phyloP scores from a whole-genome alignment of 495 filamentous ascomycete genomes.

The Penicillium samsonianum region DNA sequence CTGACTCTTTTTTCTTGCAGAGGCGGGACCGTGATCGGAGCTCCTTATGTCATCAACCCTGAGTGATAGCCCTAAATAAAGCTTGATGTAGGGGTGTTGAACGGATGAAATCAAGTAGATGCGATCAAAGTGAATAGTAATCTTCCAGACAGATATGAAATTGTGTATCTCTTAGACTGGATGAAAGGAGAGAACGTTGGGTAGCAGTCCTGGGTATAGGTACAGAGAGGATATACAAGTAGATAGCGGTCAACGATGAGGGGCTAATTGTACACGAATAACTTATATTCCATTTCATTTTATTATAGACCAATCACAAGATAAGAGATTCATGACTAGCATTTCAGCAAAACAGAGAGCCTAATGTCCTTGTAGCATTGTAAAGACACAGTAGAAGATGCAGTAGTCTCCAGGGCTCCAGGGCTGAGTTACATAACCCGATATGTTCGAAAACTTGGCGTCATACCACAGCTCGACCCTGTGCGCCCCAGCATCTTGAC shows the following conservation, averaged over 20 bases:
- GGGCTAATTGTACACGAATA: neutral
- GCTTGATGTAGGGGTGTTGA: neutral
- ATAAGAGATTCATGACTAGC: neutral
- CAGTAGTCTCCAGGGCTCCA: neutral
- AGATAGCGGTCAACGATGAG: constrained; percentile 3
- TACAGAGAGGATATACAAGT: neutral
- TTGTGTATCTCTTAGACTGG: neutral
- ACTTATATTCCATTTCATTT: neutral
- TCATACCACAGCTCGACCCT: constrained; percentile 9
- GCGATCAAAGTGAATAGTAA: neutral
- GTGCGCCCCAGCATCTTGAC: neutral
- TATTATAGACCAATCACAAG: too few relatives aligned
- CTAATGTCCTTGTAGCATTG: neutral
- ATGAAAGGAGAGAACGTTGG: neutral
- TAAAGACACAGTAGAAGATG: neutral
- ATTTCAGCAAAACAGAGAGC: neutral
- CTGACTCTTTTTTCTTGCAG: constrained; percentile 38
- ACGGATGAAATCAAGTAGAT: neutral
- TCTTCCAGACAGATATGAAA: neutral
- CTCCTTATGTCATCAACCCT: constrained; percentile 47
- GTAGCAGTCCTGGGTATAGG: neutral
- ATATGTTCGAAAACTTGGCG: constrained; percentile 7
- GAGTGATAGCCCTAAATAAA: constrained; percentile 31
- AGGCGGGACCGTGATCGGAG: constrained; percentile 43
- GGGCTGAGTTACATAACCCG: constrained; percentile 9